Evolutionary conservation across 2,329 filamentous ascomycete genomes (phyloP), one percentile per base, ranked within the genome.

Genomic region (Ophiostoma fasciatum): DNA sequence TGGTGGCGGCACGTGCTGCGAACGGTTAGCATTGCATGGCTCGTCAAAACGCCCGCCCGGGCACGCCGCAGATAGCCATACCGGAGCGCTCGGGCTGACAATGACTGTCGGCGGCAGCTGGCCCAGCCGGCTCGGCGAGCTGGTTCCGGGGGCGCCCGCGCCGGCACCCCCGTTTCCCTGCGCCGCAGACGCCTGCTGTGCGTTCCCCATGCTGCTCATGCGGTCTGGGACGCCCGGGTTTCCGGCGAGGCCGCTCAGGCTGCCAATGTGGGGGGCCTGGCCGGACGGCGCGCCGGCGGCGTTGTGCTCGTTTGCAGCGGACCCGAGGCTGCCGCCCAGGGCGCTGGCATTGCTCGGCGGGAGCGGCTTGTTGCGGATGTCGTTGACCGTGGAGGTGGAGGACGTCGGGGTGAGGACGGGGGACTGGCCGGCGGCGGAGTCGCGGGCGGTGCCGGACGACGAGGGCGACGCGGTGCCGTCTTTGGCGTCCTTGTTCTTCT

Each of bases 51-150:
- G n/a, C n/a, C n/a, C n/a, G n/a, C n/a, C n/a, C n/a, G n/a, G n/a
- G n/a, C n/a, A n/a, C n/a, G n/a, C n/a, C n/a, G n/a, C n/a, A n/a
- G n/a, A n/a, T n/a, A n/a, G n/a, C n/a, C 80, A 66, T 70, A 90
- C 83, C 48, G 87, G 85, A 57, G 83, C 82, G 53, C 88, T 96
- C 36, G 87, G 87, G 58, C 85, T 94, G 57, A 96, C 90, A 47
- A 94, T 74, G 41, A 96, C 87, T 51, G 83, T 92, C 17, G 88
- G 88, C 30, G 83, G 78, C 40, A 84, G 65, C 41, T 66, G 61
- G 22, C 71, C 71, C 48, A 72, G 65, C 51, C 80, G 69, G 48
- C 65, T 70, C 23, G 78, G 72, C 27, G 78, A 80, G 44, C 62
- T 69, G 39, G 59, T 57, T 47, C 71, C 67, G 57, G 68, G 68